Percentiles rank a stretch among this genome's conserved stretches.
These are phyloP conservation scores for Rhodotorula graminis DNA, from an alignment of 768 basidiomycete genomes.

Conservation along the genomic window DNA sequence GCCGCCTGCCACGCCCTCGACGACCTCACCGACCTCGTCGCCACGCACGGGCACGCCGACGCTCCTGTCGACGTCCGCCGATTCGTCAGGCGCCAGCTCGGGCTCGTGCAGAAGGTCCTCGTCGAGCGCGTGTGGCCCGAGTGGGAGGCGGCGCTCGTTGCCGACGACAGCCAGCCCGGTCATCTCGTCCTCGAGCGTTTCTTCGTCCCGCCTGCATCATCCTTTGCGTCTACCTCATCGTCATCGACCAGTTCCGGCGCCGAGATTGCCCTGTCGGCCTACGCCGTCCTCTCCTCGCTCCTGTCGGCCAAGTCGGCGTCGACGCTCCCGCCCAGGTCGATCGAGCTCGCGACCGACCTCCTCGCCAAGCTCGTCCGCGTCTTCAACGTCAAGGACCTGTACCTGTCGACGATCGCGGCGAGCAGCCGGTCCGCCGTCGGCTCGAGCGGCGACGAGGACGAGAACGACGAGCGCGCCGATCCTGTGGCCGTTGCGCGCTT, in stretches of 20 bases:
- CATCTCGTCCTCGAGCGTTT: constrained; percentile 18
- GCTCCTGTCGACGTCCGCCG: not conserved
- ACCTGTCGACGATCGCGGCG: constrained; percentile 19
- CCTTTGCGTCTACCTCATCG: not conserved
- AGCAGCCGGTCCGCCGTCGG: not conserved
- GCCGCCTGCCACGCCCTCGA: constrained; percentile 11
- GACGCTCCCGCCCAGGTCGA: not conserved
- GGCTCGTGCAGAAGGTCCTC: constrained; percentile 30
- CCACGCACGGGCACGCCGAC: too few species aligned
- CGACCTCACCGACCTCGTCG: constrained; percentile 5
- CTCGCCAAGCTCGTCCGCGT: not conserved
- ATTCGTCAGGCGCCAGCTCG: constrained; percentile 30
- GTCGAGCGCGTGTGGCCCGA: constrained; percentile 35
- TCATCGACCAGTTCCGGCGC: not conserved
- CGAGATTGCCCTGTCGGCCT: constrained; percentile 22
- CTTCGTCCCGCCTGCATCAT: constrained; percentile 4
- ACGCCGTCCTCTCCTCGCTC: constrained; percentile 23
- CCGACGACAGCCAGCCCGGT: not conserved
- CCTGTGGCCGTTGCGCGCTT: constrained; percentile 49
- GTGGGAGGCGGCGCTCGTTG: constrained; percentile 23
- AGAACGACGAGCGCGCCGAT: not conserved
- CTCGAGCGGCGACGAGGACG: not conserved
- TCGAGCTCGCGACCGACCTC: constrained; percentile 13
- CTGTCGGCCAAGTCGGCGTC: constrained; percentile 12
- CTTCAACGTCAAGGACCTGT: constrained; percentile 16